Base-by-base conservation (phyloP, 352 stramenopile species). In the Globisporangium nunn region DNA sequence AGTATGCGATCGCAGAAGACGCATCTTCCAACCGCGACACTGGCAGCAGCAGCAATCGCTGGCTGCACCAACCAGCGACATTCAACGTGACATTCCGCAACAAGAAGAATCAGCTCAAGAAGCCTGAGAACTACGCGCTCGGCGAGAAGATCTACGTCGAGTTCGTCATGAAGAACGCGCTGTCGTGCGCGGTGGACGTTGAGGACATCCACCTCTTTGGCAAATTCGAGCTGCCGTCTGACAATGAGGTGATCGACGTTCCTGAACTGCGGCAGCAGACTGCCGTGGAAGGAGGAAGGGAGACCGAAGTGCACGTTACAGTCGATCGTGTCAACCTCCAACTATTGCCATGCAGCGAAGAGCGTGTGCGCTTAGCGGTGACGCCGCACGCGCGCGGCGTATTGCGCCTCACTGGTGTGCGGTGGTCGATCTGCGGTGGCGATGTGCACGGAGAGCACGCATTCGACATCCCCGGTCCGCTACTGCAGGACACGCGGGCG, bases 91-190 rank as follows among this genome's bases (percentile, higher is more conserved):
- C 67, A 6, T 83, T 81, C 57, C 72, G 81, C 33, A 76, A 68
- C 61, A 87, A 87, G 52, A 78, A 74, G 50, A 69, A 67, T 33
- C 61, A 54, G 51, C 47, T 63, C 5, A 58, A 66, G 18, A 66
- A 77, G 31, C 75, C 80, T 0, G 71, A 76, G 10, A 81, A 83
- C 47, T 92, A 92, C 28, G 75, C 86, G 8, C 54, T 88, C 10
- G 76, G 75, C 1, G 81, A 94, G 53, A 73, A 75, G 52, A 88
- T 94, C 29, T 94, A 91, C 51, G 84, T 94, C 6, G 84, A 94
- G 54, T 92, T 94, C 61, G 74, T 90, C 40, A 88, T 94, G 78
- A 91, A 92, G 58, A 94, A 94, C 53, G 78, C 81, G 10, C 66
- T 94, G 2, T 91, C 82, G 14, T 92, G 81, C 56, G 84, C 83